Evolutionary conservation across 169 alveolate genomes (phyloP), one percentile per base, ranked within the genome.

Genomic region (Neospora caninum): DNA sequence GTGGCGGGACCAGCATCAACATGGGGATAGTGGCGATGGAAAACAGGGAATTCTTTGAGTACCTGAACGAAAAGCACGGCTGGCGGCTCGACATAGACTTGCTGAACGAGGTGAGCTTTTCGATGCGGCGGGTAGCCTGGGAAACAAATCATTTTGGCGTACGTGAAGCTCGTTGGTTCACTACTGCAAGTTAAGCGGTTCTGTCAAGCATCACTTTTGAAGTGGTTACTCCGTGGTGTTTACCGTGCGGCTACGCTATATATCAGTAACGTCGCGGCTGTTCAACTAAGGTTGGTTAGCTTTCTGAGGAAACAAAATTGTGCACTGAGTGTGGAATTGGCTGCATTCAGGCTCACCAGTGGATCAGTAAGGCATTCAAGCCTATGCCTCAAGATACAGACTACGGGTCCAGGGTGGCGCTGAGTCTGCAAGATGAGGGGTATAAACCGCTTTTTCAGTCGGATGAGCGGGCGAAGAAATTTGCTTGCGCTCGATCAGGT

Each of bases 1-100:
- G 97, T 9, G 98, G 98, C 38, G 98, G 98, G 64, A 96, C 97
- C 36, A 93, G 96, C 7, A 93, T 96, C 22, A 96, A 96, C 82
- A 91, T 96, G 96, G 98, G 96, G 27, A 94, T 96, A 53, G 89
- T 92, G 42, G 96, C 96, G 73, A 95, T 92, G 38, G 98, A 96
- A n/a, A 82, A 9, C 89, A 29, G 6, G 18, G 67, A 18, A 45
- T 82, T n/a, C 67, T 82, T 82, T 36, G 67, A 45, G n/a, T 41
- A 82, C 38, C 67, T 82, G 38, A 82, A 43, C 89, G 18, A 18
- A 25, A 29, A 36, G 70, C 67, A 41, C 89, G 89, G 89, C 22
- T 82, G 89, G 89, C 34, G 29, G 39, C 67, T 82, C 31, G 67
- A 82, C 36, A n/a, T 41, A 7, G 41, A 82, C 41, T 16, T 39